These are phyloP conservation scores for Ramalina intermedia DNA, from an alignment of 495 filamentous ascomycete species.

Conservation along the genomic window DNA sequence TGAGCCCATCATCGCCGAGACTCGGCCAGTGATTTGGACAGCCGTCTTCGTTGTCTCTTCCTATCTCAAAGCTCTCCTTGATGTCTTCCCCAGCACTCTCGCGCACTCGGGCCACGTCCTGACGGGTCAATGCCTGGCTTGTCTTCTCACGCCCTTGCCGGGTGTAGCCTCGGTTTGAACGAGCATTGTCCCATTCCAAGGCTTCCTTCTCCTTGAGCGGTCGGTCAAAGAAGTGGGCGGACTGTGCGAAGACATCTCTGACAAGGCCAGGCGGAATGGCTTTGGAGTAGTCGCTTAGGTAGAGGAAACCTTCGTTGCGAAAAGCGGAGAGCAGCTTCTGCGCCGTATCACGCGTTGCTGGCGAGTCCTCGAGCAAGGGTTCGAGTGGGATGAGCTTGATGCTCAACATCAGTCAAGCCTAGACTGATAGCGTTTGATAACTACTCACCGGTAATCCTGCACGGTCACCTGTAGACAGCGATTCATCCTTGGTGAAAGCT, in stretches of 20 bases:
- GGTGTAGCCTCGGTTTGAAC: constrained; percentile 68
- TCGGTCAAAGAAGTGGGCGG: constrained; percentile 63
- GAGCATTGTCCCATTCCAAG: constrained; percentile 54
- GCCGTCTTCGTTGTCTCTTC: constrained; percentile 51
- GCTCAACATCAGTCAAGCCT: not conserved
- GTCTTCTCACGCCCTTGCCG: constrained; percentile 67
- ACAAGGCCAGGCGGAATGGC: constrained; percentile 48
- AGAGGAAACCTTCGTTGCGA: constrained; percentile 78
- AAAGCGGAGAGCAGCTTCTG: constrained; percentile 63
- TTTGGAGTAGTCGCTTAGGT: constrained; percentile 56
- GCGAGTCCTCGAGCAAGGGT: constrained; percentile 50
- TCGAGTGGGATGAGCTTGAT: constrained; percentile 74
- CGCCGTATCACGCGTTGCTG: constrained; percentile 51
- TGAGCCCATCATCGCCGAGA: constrained; percentile 18
- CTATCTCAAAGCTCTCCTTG: constrained; percentile 78
- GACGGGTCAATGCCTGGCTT: constrained; percentile 38
- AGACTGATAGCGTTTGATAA: too few species aligned
- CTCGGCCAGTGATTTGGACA: constrained; percentile 73
- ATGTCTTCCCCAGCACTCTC: constrained; percentile 48
- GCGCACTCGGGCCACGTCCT: constrained; percentile 44
- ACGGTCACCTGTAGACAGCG: too few species aligned
- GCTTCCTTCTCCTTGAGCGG: constrained; percentile 54
- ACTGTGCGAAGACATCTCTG: constrained; percentile 49
- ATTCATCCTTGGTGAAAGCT: too few species aligned
- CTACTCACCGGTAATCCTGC: too few species aligned